Percentiles rank a stretch among this genome's conserved stretches.
Conservation (phyloP, 129 eudicot genomes). For the Mikania micrantha region DNA sequence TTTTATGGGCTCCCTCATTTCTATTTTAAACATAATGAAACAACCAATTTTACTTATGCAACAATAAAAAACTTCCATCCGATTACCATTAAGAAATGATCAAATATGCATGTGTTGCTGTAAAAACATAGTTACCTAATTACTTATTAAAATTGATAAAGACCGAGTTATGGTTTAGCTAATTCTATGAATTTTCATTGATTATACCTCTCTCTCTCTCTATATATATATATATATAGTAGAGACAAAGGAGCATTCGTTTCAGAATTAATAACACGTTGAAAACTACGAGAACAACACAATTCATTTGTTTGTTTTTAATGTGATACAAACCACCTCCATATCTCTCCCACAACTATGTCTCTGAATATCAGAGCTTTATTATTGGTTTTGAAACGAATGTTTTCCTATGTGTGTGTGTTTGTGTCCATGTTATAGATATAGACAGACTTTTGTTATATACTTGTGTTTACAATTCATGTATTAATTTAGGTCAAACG, state of each 20-base stretch:
- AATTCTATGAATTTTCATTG: not conserved
- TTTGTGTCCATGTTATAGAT: not conserved
- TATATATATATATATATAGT: no score
- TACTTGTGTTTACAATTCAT: slow-evolving; percentile 7
- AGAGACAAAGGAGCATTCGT: no score
- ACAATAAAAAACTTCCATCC: not conserved
- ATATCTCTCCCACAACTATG: no score
- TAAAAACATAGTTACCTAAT: not conserved
- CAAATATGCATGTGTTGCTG: not conserved
- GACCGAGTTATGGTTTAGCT: not conserved
- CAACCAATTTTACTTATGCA: not conserved
- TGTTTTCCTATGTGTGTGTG: not conserved
- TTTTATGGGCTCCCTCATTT: not conserved
- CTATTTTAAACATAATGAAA: not conserved
- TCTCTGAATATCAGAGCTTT: no score
- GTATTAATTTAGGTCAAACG: slow-evolving; percentile 60
- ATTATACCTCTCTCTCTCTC: not conserved
- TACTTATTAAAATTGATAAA: not conserved
- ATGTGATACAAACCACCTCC: no score
- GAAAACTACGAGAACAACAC: no score
- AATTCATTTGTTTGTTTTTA: no score
- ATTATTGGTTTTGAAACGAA: no score
- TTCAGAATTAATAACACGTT: no score
- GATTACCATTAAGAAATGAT: not conserved
- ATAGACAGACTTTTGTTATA: not conserved